These are phyloP conservation scores for Aureobasidium sp. DNA, from an alignment of 2,329 filamentous ascomycete genomes.

Conservation along the genomic window DNA sequence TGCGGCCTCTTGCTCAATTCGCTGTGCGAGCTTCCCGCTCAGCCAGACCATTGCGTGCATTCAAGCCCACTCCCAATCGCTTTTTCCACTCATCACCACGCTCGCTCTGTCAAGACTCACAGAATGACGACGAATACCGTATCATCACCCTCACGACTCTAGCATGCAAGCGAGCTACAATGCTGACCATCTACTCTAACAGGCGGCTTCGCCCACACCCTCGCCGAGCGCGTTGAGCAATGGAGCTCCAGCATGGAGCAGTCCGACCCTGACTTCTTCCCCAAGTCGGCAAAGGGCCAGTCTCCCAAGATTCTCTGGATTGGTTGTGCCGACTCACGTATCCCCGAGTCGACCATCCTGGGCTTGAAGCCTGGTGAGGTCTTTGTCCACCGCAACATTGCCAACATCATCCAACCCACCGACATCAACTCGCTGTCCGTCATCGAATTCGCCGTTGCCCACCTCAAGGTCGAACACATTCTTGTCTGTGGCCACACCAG, in stretches of 20 bases:
- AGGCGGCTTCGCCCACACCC: conserved; percentile 55
- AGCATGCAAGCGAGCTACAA: neutral
- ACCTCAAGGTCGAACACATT: conserved; percentile 60
- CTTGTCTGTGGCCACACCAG: conserved; percentile 56
- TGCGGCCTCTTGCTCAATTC: conserved; percentile 1
- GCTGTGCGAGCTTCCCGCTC: conserved; percentile 7
- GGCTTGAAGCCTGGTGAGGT: conserved; percentile 75
- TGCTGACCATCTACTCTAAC: conserved; percentile 3
- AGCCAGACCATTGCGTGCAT: neutral
- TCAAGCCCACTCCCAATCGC: neutral
- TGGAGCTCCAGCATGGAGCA: conserved; percentile 61
- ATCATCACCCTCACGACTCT: neutral
- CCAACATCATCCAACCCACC: conserved; percentile 68
- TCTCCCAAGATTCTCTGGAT: conserved; percentile 68
- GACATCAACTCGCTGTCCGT: conserved; percentile 71
- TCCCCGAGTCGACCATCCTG: conserved; percentile 75
- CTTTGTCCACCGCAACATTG: conserved; percentile 87
- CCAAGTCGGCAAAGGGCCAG: conserved; percentile 60
- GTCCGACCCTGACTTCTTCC: conserved; percentile 65
- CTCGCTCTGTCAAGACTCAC: neutral
- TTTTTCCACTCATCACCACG: conserved; percentile 8
- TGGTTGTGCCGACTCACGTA: conserved; percentile 78
- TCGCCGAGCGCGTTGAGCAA: conserved; percentile 58
- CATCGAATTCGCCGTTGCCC: conserved; percentile 69
- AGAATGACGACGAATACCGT: conserved; percentile 11